Evolutionary conservation across 2,329 filamentous ascomycete genomes (phyloP).

Genomic region (Pestalotiopsis sp.): DNA sequence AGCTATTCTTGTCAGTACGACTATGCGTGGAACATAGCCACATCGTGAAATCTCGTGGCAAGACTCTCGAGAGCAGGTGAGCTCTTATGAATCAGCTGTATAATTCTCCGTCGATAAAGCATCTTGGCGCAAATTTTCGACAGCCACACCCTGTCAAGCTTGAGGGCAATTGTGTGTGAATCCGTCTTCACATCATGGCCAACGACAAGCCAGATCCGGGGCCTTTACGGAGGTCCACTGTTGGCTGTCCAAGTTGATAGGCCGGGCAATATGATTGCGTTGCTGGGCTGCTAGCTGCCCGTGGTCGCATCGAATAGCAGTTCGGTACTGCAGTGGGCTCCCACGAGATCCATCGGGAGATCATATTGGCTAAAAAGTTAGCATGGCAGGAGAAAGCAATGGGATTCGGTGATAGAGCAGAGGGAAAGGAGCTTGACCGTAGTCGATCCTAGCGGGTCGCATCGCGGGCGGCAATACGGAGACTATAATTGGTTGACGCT

Average conservation of each 20-base stretch:
- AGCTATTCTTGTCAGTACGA: background rate
- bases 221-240: background rate
- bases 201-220: slow-evolving; percentile 3
- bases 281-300: background rate
- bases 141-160: background rate
- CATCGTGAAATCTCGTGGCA: background rate
- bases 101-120: background rate
- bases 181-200: background rate
- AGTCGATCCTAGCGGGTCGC: background rate
- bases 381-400: background rate
- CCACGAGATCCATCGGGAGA: background rate
- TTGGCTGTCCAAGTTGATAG: slow-evolving; percentile 3
- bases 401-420: slow-evolving; percentile 2
- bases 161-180: background rate
- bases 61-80: no score
- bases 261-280: background rate
- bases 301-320: slow-evolving; percentile 1
- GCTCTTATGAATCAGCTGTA: no score
- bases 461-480: slow-evolving; percentile 7
- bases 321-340: background rate
- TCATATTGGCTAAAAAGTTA: slow-evolving; percentile 2
- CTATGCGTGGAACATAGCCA: background rate
- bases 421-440: background rate
- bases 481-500: slow-evolving; percentile 3
- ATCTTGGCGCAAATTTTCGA: background rate